These are phyloP conservation scores for Penicillium dipodomyicola DNA, from an alignment of 495 filamentous ascomycete species.

Conservation along the genomic window DNA sequence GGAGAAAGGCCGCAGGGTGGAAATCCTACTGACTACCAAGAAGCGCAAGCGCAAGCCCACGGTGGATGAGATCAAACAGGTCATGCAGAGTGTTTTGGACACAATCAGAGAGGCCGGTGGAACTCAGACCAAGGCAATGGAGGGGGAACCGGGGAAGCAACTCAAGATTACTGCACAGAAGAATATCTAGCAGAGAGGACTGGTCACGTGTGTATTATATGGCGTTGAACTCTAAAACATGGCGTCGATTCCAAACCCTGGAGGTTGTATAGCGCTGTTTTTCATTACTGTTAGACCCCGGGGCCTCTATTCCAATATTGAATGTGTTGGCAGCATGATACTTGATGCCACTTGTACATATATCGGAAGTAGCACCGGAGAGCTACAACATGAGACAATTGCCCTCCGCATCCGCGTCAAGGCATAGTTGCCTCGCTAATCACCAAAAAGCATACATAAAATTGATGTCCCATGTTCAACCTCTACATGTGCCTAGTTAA, in stretches of 20 bases:
- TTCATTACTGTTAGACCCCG: neutral
- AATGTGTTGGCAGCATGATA: neutral
- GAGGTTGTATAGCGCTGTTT: neutral
- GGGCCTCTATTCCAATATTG: neutral
- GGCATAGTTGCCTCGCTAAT: neutral
- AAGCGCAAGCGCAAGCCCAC: conserved; percentile 42
- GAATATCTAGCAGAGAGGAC: conserved; percentile 16
- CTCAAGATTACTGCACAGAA: conserved; percentile 42
- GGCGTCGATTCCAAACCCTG: neutral
- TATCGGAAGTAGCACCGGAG: neutral
- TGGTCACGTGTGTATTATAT: conserved; percentile 11
- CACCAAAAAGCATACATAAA: neutral
- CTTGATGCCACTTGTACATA: neutral
- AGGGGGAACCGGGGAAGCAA: conserved; percentile 44
- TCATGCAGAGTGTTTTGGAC: conserved; percentile 40
- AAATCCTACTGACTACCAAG: conserved; percentile 55
- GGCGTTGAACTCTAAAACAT: neutral
- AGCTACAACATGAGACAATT: neutral
- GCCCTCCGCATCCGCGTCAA: neutral
- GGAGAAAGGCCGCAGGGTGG: conserved; percentile 60
- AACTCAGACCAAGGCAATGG: conserved; percentile 40
- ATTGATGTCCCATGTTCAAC: neutral
- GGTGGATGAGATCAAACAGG: conserved; percentile 41
- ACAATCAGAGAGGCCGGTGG: conserved; percentile 37
- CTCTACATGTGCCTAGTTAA: neutral